phyloP scores from a whole-genome alignment of 306 rosid genomes.

The Citrullus colocynthis region DNA sequence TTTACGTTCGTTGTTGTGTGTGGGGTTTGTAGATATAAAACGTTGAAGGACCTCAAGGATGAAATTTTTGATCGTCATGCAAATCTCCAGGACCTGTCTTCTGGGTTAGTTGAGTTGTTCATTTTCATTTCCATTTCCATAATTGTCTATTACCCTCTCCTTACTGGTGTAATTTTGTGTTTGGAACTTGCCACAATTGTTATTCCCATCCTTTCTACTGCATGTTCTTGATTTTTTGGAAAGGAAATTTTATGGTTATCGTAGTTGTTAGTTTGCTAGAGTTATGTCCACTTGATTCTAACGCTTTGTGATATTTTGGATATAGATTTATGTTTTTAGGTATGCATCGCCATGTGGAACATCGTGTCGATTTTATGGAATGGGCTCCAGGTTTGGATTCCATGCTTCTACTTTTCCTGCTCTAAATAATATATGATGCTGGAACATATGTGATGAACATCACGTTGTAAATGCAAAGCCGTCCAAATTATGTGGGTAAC shows the following conservation, averaged over 20 bases:
- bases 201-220: neutral
- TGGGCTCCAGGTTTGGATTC: conserved; percentile 93
- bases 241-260: neutral
- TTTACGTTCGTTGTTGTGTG: neutral
- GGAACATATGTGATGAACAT: neutral
- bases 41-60: conserved; percentile 68
- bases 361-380: conserved; percentile 86
- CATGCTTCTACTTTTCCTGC: neutral
- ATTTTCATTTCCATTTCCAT: conserved; percentile 2
- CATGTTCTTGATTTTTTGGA: neutral
- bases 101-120: conserved; percentile 61
- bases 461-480: neutral
- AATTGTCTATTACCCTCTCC: neutral
- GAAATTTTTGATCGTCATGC: conserved; percentile 56
- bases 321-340: conserved; percentile 78
- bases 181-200: neutral
- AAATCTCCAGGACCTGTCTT: conserved; percentile 60
- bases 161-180: neutral
- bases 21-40: conserved; percentile 46
- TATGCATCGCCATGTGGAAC: conserved; percentile 94
- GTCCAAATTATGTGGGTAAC: neutral
- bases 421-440: neutral
- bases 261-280: neutral
- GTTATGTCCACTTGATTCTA: neutral
- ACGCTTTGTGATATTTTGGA: conserved; percentile 11